Base-by-base conservation (phyloP, 345 rosid species). In the Atalantia buxifolia region DNA sequence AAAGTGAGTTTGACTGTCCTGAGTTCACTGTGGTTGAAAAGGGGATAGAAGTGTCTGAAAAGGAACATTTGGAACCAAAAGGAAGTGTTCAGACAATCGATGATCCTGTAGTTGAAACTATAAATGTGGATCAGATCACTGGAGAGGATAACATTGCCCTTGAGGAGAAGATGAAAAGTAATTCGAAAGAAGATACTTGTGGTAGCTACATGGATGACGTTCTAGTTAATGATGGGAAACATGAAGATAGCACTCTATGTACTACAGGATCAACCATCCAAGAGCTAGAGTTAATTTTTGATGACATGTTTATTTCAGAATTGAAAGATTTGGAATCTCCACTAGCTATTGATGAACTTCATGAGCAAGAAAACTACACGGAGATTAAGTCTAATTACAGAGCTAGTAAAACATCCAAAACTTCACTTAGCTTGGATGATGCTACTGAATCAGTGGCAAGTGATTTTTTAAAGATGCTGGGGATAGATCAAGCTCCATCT, bases 401-500 rank as follows among this genome's bases (percentile, higher is more conserved):
- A 74, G 80, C 85, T 60, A 76, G 76, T 79, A 87, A 83, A 74
- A 56, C 77, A 50, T 79, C 36, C 57, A 78, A 81, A 25, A 88
- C 80, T 82, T 90, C 92, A 0, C 74, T 22, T n/a, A 90, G 94
- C 87, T 83, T 88, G 81, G 93, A 94, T 84, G 91, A 86, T 77
- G 24, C 85, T 74, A 86, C 90, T 40, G 92, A 92, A 66, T 84
- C 88, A 66, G 91, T 92, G 74, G 90, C 90, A 25, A 84, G 77
- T 82, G 95, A 93, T 80, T 91, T 93, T 82, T 86, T 94, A 71
- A 82, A 89, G 48, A 87, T 89, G 90, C 85, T 91, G 77, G 94
- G 82, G 66, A 77, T 82, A 61, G 94, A 88, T 62, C 85, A 84
- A 19, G 71, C 79, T 83, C 63, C 87, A 62, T 79, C 75, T 78